Conservation (phyloP, 352 stramenopile genomes). For the Globisporangium camurandrum region DNA sequence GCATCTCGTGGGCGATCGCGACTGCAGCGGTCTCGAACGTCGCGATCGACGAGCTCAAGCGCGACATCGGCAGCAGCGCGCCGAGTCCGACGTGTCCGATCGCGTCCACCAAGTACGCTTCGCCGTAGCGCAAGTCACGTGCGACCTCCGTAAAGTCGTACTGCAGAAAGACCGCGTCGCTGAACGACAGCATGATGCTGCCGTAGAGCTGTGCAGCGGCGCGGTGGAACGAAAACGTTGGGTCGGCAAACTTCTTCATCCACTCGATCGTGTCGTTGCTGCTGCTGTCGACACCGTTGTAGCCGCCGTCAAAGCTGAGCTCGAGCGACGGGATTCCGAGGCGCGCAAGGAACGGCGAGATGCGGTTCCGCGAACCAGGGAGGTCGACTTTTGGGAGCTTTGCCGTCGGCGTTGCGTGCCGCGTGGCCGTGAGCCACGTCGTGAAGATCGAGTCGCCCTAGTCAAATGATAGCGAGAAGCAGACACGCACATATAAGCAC, state of each 20-base stretch:
- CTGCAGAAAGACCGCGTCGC: conserved; percentile 72
- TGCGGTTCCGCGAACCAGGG: conserved; percentile 37
- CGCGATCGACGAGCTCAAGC: conserved; percentile 48
- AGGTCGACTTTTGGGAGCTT: conserved; percentile 48
- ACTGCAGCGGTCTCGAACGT: conserved; percentile 57
- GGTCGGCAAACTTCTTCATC: conserved; percentile 72
- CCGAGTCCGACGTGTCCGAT: conserved; percentile 27
- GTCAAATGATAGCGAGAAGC: background rate
- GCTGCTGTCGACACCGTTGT: conserved; percentile 54
- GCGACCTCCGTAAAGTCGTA: conserved; percentile 82
- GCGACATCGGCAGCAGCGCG: conserved; percentile 28
- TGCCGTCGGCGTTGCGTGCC: conserved; percentile 21
- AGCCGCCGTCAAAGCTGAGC: conserved; percentile 60
- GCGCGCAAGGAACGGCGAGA: conserved; percentile 66
- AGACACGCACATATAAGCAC: background rate
- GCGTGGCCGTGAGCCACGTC: conserved; percentile 57
- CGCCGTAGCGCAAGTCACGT: conserved; percentile 53
- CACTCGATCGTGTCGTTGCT: conserved; percentile 62
- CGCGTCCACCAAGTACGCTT: conserved; percentile 42
- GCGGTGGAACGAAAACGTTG: conserved; percentile 63
- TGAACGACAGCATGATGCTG: conserved; percentile 69
- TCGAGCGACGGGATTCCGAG: conserved; percentile 69
- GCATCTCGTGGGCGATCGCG: conserved; percentile 44
- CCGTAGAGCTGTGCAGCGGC: conserved; percentile 73
- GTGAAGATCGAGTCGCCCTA: conserved; percentile 58